Base-by-base conservation (phyloP, 2,329 filamentous ascomycete genomes). In the Simplicillium aogashimaense region DNA sequence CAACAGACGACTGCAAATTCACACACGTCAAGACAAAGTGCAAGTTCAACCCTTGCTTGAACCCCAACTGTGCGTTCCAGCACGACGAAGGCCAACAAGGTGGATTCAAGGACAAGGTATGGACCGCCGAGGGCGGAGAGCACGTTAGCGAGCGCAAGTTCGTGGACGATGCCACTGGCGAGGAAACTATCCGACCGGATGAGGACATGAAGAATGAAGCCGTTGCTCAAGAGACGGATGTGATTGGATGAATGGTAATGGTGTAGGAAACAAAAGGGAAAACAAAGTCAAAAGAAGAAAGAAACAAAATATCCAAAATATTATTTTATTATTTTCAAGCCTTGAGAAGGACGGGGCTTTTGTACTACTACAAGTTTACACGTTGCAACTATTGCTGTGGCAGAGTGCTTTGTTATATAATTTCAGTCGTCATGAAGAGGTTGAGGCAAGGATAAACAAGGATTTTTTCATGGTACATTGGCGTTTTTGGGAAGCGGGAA, bases 71-170 rank as follows among this genome's bases (percentile, higher is more conserved):
- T 60, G 72, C 81, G 4, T 97, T 87, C 67, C 88, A 88, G 61
- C 92, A 98, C 60, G 83, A 81, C 32, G 87, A 94, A 40, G 92
- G 90, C 11, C 92, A 98, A 66, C 79, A 86, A 51, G 87, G 85
- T 38, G 78, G 76, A 12, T 90, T 88, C 62, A 76, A 81, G 45
- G 86, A 94, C 60, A 95, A 94, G 65, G 86, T 94, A 20, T 97
- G 90, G 90, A 88, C 81, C 14, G 76, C 86, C 3, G 75, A 72
- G 10, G 41, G 49, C 4, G 51, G 49, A 29, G 68, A 76, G 42
- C 86, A 94, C 58, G 80, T 94, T 37, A 94, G 87, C 55, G 86
- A 95, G 61, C 74, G 89, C 52, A 90, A 86, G 56, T 95, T 95
- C 64, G 79, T 90, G 38, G 79, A 86, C 43, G 81, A 86, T 36